Conservation (phyloP, 345 rosid genomes). For the Citrus trifoliata region DNA sequence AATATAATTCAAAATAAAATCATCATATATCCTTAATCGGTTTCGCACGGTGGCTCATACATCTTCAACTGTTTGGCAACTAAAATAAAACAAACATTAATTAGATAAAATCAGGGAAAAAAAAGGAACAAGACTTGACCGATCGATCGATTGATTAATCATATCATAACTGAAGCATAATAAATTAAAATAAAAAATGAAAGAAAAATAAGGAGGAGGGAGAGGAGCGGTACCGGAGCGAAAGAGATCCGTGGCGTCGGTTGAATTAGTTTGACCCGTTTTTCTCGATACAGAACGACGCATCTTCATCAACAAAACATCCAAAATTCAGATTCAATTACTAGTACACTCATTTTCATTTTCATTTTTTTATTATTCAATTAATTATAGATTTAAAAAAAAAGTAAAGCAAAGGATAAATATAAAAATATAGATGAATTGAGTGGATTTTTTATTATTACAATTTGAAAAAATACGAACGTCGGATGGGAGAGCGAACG, state of each 20-base stretch:
- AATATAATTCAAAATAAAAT: not conserved
- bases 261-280: constrained; percentile 72
- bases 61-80: not conserved
- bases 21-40: not conserved
- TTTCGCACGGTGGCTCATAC: not conserved
- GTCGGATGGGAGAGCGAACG: constrained; percentile 9
- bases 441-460: not conserved
- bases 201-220: not conserved
- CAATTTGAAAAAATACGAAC: not conserved
- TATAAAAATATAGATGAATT: not conserved
- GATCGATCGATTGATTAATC: not conserved
- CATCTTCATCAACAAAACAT: constrained; percentile 44
- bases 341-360: no score
- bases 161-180: not conserved
- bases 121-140: not conserved
- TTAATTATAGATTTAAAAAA: no score
- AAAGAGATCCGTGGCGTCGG: constrained; percentile 74
- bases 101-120: not conserved
- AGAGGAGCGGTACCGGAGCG: constrained; percentile 58
- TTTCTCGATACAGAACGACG: constrained; percentile 83
- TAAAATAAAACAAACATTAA: not conserved
- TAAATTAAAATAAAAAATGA: not conserved
- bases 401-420: not conserved
- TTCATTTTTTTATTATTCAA: no score
- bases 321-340: not conserved